These are phyloP conservation scores for Cucurbita maxima DNA, from an alignment of 306 rosid species.

Conservation along the genomic window DNA sequence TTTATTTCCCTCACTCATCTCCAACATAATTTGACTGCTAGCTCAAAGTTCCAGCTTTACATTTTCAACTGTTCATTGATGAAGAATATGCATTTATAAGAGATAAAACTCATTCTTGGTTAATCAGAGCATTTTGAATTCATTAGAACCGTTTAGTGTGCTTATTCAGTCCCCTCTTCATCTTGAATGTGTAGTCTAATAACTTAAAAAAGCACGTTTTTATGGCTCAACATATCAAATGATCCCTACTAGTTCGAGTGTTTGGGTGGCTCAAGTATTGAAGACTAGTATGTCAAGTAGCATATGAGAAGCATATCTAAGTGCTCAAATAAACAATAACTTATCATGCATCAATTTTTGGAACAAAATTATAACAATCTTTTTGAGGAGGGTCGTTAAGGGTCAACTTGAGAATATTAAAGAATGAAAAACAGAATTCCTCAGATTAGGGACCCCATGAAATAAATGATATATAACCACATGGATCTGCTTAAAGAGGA, in stretches of 20 bases:
- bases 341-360: no score
- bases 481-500: background rate
- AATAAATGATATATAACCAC: background rate
- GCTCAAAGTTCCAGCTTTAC: background rate
- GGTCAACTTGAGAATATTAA: no score
- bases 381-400: no score
- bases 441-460: no score
- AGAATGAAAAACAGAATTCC: no score
- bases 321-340: no score
- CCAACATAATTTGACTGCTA: background rate
- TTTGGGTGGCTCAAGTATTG: no score
- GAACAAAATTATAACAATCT: no score
- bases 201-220: background rate
- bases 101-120: background rate
- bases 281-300: no score
- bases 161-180: background rate
- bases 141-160: background rate
- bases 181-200: background rate
- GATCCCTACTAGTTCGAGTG: background rate
- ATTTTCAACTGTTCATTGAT: background rate
- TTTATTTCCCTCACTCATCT: background rate
- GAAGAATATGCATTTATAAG: background rate
- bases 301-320: no score
- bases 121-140: background rate
- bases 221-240: background rate